Base-by-base conservation (phyloP, 306 rosid species). In the Ochetophila trinervis region DNA sequence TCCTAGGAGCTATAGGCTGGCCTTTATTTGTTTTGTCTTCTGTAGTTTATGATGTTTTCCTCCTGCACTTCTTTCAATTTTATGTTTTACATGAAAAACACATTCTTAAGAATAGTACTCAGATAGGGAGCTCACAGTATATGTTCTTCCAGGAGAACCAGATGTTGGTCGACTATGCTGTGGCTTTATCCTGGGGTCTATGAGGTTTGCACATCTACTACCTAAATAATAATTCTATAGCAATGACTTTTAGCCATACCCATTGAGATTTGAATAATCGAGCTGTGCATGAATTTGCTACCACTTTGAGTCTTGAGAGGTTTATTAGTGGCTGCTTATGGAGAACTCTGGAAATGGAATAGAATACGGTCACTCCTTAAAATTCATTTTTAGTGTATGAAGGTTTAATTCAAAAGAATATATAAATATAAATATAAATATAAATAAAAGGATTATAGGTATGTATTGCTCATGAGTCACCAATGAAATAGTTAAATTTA, bases 141-240 rank as follows among this genome's bases (percentile, higher is more conserved):
- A 57, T 77, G 60, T 73, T 70, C 47, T 48, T 70, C 52, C 86
- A 89, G 94, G 82, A 79, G 74, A 68, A 62, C 82, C 77, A 87
- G 76, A 76, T 52, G 57, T 72, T 93, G 98, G 98, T 84, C 91
- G 57, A 80, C 88, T 1, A 67, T 65, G 68, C 70, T 93, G 69
- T 89, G 94, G 98, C 97, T 93, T 72, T 93, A 93, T 84, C 97
- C 98, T 66, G 98, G 98, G 63, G 79, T 68, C 21, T 93, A 89
- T 53, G 99, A 93, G 99, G 97, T 93, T 52, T 34, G 90, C 66
- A 65, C 60, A 79, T 74, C 76, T 70, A 69, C 80, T 53, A 12
- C 65, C 62, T 42, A 24, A n/a, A 35, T 66, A 18, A 6, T 23
- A 65, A 4, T 13, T 2, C 10, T n/a, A 47, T 48, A 4, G 18